These are phyloP conservation scores for Fragaria ananassa DNA, from an alignment of 306 rosid genomes.

Conservation along the genomic window DNA sequence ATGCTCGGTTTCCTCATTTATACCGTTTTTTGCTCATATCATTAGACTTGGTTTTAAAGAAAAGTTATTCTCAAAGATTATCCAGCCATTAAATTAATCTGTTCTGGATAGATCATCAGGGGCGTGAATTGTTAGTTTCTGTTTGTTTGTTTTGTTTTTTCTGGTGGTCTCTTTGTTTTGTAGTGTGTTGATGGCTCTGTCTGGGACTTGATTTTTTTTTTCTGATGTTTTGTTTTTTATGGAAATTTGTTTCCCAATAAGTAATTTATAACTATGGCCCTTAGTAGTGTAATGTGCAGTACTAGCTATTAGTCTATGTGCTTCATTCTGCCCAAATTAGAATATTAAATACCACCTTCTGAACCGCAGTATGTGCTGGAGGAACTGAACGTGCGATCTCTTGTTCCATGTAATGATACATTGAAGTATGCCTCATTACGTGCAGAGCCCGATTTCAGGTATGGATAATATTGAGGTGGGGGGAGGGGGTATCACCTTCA, in stretches of 20 bases:
- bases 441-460: constrained; percentile 96
- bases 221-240: background rate
- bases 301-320: background rate
- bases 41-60: background rate
- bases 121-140: background rate
- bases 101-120: background rate
- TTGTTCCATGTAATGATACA: constrained; percentile 80
- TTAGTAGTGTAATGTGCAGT: background rate
- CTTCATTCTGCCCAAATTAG: background rate
- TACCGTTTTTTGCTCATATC: background rate
- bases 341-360: constrained; percentile 24
- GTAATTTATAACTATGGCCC: background rate
- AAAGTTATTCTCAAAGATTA: background rate
- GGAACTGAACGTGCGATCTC: constrained; percentile 83
- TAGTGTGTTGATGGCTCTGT: background rate
- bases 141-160: background rate
- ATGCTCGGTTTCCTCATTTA: background rate
- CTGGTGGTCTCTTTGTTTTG: background rate
- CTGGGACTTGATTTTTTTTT: background rate
- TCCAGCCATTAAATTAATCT: background rate
- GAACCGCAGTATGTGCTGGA: constrained; percentile 74
- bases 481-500: background rate
- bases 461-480: background rate
- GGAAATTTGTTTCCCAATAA: background rate
- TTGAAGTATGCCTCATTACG: constrained; percentile 80